Base-by-base conservation (phyloP, 805 yeast species). In the Hanseniaspora lachancei region DNA sequence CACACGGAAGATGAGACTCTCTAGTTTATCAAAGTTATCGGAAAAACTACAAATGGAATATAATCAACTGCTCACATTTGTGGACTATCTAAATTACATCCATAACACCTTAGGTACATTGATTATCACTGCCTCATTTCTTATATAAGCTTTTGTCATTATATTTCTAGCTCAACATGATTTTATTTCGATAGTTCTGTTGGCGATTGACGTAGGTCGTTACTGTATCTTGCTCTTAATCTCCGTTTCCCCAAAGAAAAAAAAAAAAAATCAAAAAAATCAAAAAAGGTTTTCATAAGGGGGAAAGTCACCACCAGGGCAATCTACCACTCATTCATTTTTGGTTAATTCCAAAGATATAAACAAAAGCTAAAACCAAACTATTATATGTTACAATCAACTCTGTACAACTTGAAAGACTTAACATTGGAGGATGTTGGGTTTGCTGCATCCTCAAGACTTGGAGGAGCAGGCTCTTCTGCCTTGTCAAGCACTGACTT, bases 341-440 rank as follows among this genome's bases (percentile, higher is more conserved):
- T 32, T 32, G 4, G 12, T 32, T 32, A 5, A 7, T 32, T 32
- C 35, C 13, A 32, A 32, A 32, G 35, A 32, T 12, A 32, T 12
- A 32, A 39, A 20, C 23, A 18, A 24, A 10, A n/a, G 41, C 10
- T 8, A 20, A 13, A 41, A 36, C n/a, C 32, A 23, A 21, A 36
- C 35, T 1, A 27, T 18, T 12, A 38, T 2, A 53, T 53, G 56
- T 13, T 53, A 5, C 56, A 53, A 23, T 79, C 86, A 16, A 80
- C 86, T 69, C 72, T 88, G 55, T 95, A 86, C 69, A 79, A 88
- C 27, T 95, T 95, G 1, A 77, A 80, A 60, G 89, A 82, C 60
- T 68, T 86, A 61, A 84, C 95, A 3, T 73, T 85, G 50, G 93
- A 85, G 61, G 95, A 95, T 0, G 93, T 95, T 1, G 84, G 82